phyloP scores from a whole-genome alignment of 371 early-diverging fungal species.

The Mucor velutinosus region DNA sequence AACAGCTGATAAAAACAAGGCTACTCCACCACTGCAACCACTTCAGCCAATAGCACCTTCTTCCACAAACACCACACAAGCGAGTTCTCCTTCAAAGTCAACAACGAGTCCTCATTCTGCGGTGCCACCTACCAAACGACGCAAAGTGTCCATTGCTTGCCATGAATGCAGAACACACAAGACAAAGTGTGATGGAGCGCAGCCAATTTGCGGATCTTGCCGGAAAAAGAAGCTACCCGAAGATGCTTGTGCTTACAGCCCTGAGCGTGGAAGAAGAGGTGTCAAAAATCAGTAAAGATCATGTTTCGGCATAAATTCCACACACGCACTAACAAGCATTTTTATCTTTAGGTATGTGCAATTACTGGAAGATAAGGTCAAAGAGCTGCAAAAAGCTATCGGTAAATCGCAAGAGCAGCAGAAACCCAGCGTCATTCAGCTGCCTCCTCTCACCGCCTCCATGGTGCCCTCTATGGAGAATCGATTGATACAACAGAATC shows the following conservation, averaged over 20 bases:
- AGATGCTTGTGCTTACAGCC: constrained; percentile 23
- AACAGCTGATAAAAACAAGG: not conserved
- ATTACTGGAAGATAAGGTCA: constrained; percentile 26
- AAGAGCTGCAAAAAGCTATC: constrained; percentile 21
- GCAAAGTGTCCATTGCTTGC: constrained; percentile 29
- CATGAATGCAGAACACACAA: constrained; percentile 30
- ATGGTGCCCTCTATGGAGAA: not conserved
- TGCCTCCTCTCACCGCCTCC: constrained; percentile 1
- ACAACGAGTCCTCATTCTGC: not conserved
- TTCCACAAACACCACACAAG: not conserved
- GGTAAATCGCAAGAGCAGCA: constrained; percentile 9
- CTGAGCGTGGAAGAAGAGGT: constrained; percentile 27
- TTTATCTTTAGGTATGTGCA: constrained; percentile 23
- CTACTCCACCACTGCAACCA: not conserved
- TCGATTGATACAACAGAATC: not conserved
- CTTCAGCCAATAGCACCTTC: constrained; percentile 5
- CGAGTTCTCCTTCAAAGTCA: not conserved
- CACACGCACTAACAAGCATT: too few species aligned
- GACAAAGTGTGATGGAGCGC: constrained; percentile 29
- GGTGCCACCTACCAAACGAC: constrained; percentile 22
- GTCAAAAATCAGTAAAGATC: constrained; percentile 26
- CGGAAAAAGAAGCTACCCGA: constrained; percentile 25
- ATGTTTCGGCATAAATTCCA: not conserved
- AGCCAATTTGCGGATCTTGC: constrained; percentile 29
- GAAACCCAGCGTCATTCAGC: constrained; percentile 5